These are phyloP conservation scores for Medicago arabica DNA, from an alignment of 306 rosid species.

Conservation along the genomic window DNA sequence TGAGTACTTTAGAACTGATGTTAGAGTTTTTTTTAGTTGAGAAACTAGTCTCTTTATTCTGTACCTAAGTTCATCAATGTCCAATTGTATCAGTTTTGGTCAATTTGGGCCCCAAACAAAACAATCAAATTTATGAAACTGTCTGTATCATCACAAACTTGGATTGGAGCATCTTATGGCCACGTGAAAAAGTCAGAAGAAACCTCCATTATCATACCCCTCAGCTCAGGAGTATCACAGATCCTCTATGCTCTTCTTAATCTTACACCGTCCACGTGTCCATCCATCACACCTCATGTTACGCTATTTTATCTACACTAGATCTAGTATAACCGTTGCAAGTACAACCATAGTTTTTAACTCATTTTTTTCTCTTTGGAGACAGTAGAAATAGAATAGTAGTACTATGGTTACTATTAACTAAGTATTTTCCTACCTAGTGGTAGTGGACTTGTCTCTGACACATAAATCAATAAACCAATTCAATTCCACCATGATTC, in stretches of 20 bases:
- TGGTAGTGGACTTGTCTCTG: conserved; percentile 31
- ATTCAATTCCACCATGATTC: conserved; percentile 58
- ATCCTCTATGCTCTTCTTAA: conserved; percentile 44
- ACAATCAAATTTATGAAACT: conserved; percentile 48
- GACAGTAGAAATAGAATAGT: conserved; percentile 9
- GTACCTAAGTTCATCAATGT: conserved; percentile 3
- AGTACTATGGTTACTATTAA: background rate
- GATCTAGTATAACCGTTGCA: conserved; percentile 57
- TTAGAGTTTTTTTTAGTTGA: background rate
- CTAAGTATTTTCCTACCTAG: conserved; percentile 7
- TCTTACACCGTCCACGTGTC: conserved; percentile 66
- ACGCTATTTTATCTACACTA: background rate
- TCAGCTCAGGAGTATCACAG: conserved; percentile 40
- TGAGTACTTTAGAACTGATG: no score
- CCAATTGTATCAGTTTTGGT: background rate
- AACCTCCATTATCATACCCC: conserved; percentile 40
- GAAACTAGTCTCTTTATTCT: background rate
- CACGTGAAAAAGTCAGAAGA: conserved; percentile 69
- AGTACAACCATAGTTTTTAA: conserved; percentile 46
- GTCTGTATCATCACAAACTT: conserved; percentile 35
- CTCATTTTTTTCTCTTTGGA: conserved; percentile 39
- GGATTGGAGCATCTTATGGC: conserved; percentile 39
- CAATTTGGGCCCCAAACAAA: conserved; percentile 39
- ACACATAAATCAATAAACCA: conserved; percentile 43
- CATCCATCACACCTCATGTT: background rate